Conservation (phyloP, 2,329 filamentous ascomycete species). For the Endoconidiophora polonica region DNA sequence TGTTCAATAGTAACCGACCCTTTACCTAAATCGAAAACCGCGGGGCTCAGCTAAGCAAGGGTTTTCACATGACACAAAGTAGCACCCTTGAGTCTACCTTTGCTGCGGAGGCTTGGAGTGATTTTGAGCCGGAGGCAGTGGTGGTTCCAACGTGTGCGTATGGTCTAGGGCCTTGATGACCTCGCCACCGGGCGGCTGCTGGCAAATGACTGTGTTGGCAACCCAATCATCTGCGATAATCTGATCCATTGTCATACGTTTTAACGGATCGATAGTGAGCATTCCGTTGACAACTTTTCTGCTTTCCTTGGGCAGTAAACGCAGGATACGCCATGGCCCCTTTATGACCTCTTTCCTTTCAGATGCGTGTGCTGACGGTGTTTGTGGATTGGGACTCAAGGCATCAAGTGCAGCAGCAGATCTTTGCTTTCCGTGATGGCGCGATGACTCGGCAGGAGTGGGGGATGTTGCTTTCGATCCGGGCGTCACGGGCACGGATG, state of each 20-base stretch:
- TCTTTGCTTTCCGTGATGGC: constrained; percentile 1
- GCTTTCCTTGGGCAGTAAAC: constrained; percentile 75
- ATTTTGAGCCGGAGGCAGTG: constrained; percentile 25
- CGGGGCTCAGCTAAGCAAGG: too few relatives aligned
- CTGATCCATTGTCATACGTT: constrained; percentile 70
- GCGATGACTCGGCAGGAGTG: constrained; percentile 1
- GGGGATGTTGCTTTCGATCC: constrained; percentile 8
- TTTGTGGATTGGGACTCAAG: constrained; percentile 11
- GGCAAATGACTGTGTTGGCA: constrained; percentile 66
- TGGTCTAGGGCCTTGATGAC: constrained; percentile 63
- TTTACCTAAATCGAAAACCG: not conserved
- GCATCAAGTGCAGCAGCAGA: constrained; percentile 10
- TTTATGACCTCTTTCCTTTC: constrained; percentile 67
- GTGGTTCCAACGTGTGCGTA: constrained; percentile 69
- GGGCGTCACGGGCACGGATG: not conserved
- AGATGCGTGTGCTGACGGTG: not conserved
- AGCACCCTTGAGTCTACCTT: not conserved
- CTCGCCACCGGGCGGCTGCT: constrained; percentile 53
- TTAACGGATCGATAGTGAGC: constrained; percentile 74
- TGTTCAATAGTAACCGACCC: too few relatives aligned
- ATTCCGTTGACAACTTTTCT: constrained; percentile 81
- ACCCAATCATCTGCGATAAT: constrained; percentile 84
- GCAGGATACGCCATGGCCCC: constrained; percentile 78
- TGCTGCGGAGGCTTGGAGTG: constrained; percentile 5
- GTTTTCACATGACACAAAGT: not conserved